Evolutionary conservation across 2,329 filamentous ascomycete genomes (phyloP), one percentile per base, ranked within the genome.

Genomic region (Chaetomiaceae sp.): DNA sequence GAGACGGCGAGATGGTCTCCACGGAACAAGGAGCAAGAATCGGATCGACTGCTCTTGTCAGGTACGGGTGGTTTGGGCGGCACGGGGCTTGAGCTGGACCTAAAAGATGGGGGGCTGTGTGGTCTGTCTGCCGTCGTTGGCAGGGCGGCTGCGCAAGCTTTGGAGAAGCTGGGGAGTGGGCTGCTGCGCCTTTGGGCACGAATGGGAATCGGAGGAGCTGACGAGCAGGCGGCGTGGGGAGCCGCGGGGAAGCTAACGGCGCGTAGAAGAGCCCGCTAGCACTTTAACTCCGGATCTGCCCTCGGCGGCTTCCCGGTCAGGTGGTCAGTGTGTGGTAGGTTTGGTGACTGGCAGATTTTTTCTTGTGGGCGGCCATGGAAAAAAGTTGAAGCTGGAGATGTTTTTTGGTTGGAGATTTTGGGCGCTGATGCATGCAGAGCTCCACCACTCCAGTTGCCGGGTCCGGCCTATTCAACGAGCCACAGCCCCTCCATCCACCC

Each of bases 361-460:
- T 36, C n/a, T 44, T 37, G 52, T 54, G 50, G 46, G 51, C 29
- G 52, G 23, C 38, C 23, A 38, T 37, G 21, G 42, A 50, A 48
- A 50, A 55, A 53, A 38, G 29, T 53, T 30, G 38, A 56, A 54
- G 54, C 50, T 54, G 42, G 38, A 48, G 55, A 54, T 59, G 58
- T 55, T 51, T 56, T 57, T 58, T 56, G 50, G 52, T 56, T 60
- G 56, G 52, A 58, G 48, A 50, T 53, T 63, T 64, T 60, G 60
- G 62, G 62, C 62, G 43, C 52, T 54, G 56, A 64, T 61, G 62
- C 60, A 53, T 62, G 54, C 38, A 49, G 52, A 59, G 58, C 57
- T 57, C 53, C 48, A 55, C 52, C 32, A 21, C 14, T 18, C 16
- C 53, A 51, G 59, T 58, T 61, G 62, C 59, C 51, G 57, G 58